Conservation (phyloP, 208 protist species). For the Leptomonas pyrrhocoris region DNA sequence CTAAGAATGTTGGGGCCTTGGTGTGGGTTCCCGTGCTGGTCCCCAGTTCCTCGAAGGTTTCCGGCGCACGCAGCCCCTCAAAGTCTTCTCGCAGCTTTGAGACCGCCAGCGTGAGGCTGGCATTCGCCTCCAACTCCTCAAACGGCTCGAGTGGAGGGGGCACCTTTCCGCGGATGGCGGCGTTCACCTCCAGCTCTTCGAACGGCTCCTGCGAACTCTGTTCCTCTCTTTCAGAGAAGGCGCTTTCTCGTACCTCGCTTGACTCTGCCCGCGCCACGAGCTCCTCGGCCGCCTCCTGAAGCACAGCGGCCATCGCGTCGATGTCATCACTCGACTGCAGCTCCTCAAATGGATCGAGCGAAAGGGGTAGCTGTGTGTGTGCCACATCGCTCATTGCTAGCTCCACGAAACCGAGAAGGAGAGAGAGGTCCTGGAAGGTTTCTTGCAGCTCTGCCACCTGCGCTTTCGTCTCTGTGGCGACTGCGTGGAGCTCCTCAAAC, state of each 20-base stretch:
- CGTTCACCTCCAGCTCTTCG: slow-evolving; percentile 9
- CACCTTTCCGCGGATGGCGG: neutral
- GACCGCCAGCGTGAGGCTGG: neutral
- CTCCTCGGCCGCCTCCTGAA: slow-evolving; percentile 7
- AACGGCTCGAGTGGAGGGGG: slow-evolving; percentile 1
- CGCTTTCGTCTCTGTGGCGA: neutral
- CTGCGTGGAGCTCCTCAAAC: neutral
- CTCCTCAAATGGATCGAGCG: neutral
- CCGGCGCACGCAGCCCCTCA: neutral
- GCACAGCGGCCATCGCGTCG: neutral
- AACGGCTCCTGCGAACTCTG: neutral
- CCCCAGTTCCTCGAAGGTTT: neutral
- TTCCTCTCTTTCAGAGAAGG: neutral
- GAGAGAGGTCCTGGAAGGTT: neutral
- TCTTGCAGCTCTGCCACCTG: neutral
- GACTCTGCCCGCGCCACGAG: neutral
- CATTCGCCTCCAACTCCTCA: neutral
- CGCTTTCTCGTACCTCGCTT: neutral
- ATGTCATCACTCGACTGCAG: neutral
- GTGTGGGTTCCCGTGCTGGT: neutral
- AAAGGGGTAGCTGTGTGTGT: neutral
- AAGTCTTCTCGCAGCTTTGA: neutral
- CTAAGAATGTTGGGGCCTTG: neutral
- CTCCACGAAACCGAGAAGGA: slow-evolving; percentile 1
- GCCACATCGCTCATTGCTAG: neutral